A percentile compares a stretch with the other conserved stretches of the same genome.
phyloP scores from a whole-genome alignment of 2,329 filamentous ascomycete species.

The Elsinoe fawcettii region DNA sequence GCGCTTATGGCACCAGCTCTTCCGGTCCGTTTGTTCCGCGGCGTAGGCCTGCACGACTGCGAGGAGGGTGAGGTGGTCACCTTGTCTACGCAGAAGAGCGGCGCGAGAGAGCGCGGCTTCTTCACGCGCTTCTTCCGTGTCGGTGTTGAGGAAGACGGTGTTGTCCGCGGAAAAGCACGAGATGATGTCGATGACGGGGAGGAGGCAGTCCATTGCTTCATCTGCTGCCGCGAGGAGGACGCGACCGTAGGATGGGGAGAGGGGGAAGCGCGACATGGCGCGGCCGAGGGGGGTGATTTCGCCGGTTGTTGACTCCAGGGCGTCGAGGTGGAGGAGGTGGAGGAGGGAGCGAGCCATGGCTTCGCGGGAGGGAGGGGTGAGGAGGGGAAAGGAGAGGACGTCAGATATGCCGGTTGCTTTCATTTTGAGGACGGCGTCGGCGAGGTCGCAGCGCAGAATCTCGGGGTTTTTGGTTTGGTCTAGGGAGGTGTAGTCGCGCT shows the following conservation, averaged over 20 bases:
- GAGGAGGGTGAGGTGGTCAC: conserved; percentile 57
- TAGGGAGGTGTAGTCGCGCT: conserved; percentile 62
- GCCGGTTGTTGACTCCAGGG: conserved; percentile 59
- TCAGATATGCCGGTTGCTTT: conserved; percentile 83
- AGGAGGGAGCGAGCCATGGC: conserved; percentile 74
- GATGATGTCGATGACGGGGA: conserved; percentile 79
- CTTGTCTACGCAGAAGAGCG: conserved; percentile 52
- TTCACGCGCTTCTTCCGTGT: conserved; percentile 53
- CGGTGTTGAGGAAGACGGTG: conserved; percentile 50
- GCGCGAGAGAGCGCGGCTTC: conserved; percentile 48
- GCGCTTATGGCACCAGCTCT: conserved; percentile 52
- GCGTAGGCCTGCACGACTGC: conserved; percentile 54
- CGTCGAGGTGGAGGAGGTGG: conserved; percentile 70
- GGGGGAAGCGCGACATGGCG: conserved; percentile 73
- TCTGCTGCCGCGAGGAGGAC: conserved; percentile 73
- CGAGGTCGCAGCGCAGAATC: conserved; percentile 81
- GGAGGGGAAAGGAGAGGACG: conserved; percentile 72
- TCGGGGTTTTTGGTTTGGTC: conserved; percentile 74
- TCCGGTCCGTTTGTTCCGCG: conserved; percentile 50
- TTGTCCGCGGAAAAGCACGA: conserved; percentile 58
- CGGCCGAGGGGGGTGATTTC: conserved; percentile 65
- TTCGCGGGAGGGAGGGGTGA: conserved; percentile 71
- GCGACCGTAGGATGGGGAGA: conserved; percentile 71
- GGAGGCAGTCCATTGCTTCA: conserved; percentile 62
- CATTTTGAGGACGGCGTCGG: conserved; percentile 82